phyloP scores from a whole-genome alignment of 306 rosid species.

The Quercus robur region DNA sequence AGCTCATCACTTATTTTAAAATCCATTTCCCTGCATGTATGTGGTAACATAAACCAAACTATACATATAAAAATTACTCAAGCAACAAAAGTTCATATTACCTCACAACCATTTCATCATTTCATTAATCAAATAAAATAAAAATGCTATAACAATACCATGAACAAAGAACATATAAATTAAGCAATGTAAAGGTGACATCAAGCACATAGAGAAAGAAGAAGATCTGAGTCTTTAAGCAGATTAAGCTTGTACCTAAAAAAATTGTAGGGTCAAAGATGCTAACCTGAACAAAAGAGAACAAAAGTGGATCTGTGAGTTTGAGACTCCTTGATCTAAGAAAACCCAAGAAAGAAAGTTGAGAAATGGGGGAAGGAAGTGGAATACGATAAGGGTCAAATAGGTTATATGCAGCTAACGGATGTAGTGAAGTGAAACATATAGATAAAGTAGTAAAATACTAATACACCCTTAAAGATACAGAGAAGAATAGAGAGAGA shows the following conservation, averaged over 20 bases:
- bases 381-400: neutral
- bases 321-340: conserved; percentile 14
- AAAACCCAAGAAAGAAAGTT: neutral
- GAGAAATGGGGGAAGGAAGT: conserved; percentile 1
- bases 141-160: no score
- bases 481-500: neutral
- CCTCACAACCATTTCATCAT: no score
- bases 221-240: conserved; percentile 15
- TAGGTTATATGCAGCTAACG: conserved; percentile 13
- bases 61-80: no score
- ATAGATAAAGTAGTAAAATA: neutral
- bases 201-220: neutral
- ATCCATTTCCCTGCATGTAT: no score
- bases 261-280: conserved; percentile 5
- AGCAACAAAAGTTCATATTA: no score
- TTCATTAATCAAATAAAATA: no score
- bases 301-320: conserved; percentile 45
- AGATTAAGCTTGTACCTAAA: conserved; percentile 1
- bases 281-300: conserved; percentile 36
- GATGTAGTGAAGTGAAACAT: conserved; percentile 16
- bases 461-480: conserved; percentile 1
- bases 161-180: neutral
- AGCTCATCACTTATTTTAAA: no score
- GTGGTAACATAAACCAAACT: no score
- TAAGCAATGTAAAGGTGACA: no score